These are phyloP conservation scores for Venturia asperata DNA, from an alignment of 2,329 filamentous ascomycete species.

Conservation along the genomic window DNA sequence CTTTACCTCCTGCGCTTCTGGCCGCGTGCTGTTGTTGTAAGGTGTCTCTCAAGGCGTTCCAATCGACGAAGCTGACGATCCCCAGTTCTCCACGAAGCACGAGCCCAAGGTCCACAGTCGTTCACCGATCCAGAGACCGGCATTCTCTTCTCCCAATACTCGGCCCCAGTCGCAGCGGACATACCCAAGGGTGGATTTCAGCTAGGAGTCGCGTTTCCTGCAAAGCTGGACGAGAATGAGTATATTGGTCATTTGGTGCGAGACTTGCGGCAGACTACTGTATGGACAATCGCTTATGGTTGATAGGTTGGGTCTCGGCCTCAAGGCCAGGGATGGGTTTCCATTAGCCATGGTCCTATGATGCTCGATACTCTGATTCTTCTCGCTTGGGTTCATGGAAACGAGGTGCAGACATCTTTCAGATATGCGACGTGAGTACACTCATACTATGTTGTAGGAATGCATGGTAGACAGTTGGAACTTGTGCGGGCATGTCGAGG, in stretches of 20 bases:
- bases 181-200: slow-evolving; percentile 13
- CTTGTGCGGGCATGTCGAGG: not conserved
- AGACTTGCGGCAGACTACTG: not conserved
- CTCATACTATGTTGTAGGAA: not conserved
- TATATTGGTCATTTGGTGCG: slow-evolving; percentile 14
- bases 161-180: not conserved
- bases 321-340: slow-evolving; percentile 50
- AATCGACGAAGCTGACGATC: not conserved
- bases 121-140: slow-evolving; percentile 11
- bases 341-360: slow-evolving; percentile 48
- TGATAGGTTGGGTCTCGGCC: slow-evolving; percentile 2
- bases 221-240: slow-evolving; percentile 11
- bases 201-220: slow-evolving; percentile 11
- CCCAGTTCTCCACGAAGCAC: not conserved
- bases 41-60: not conserved
- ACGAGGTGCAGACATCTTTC: slow-evolving; percentile 51
- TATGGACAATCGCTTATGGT: not conserved
- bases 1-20: not conserved
- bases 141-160: slow-evolving; percentile 13
- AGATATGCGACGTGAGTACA: slow-evolving; percentile 40
- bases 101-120: not conserved
- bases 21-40: slow-evolving; percentile 6
- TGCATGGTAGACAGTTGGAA: not conserved
- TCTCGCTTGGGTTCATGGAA: slow-evolving; percentile 50
- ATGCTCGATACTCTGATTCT: slow-evolving; percentile 55